Evolutionary conservation across 2,329 filamentous ascomycete genomes (phyloP), one percentile per base, ranked within the genome.

Genomic region (Coniochaeta sp.): DNA sequence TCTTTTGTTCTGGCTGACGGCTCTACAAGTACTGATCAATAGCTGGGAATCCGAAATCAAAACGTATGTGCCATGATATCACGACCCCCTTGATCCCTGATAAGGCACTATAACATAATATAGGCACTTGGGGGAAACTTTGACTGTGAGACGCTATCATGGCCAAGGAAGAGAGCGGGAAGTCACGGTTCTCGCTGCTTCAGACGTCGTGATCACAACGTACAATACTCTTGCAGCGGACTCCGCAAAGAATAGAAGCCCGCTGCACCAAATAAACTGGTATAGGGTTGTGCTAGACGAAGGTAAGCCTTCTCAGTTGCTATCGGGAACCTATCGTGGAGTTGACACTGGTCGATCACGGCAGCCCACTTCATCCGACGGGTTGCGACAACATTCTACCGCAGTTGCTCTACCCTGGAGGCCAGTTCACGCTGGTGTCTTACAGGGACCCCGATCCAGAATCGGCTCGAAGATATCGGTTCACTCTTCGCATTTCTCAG

Each of bases 371-470:
- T 73, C 2, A 82, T 84, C 26, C 77, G 81, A n/a, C 77, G 76
- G 1, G 73, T 72, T 19, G 69, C 75, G 4, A 83, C 79, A 1
- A 72, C 70, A 0, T 73, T 80, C 10, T 73, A 79, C 61, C 72
- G 71, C 1, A 73, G 78, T 0, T 77, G 78, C 4, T 64, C 67
- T 24, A 69, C 73, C 0, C 69, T 85, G 0, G 59, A 65, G 1
- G 76, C 81, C 0, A 69, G 71, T 2, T 76, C 73, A 0, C 73
- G 81, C 9, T 85, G 81, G 81, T 82, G 79, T 62, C 70, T 83
- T 0, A 79, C 79, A 0, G 81, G 80, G 0, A 83, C 81, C 0
- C 81, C 81, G 0, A 78, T 84, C 26, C 81, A 84, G 60, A 84
- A 84, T 62, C 71, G 70, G 1, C 70, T 84, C 0, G 76, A 78